Conservation (phyloP, 495 filamentous ascomycete genomes). For the Cenococcum geophilum region DNA sequence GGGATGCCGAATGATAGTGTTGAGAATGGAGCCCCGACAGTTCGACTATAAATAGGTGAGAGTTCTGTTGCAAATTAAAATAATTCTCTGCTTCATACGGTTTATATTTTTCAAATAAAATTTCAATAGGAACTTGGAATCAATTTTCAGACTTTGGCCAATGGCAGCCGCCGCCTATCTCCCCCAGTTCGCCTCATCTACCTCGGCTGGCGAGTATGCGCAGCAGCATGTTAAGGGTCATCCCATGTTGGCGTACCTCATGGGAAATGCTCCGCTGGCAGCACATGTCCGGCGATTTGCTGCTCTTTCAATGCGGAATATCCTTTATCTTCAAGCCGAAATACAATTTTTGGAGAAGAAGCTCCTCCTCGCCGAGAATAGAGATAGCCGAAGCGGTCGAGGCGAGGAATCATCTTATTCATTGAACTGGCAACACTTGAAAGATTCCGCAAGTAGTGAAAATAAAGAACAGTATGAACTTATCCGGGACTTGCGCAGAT, state of each 20-base stretch:
- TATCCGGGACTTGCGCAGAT: background rate
- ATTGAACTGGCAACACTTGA: background rate
- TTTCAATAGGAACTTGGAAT: no score
- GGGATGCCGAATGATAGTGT: no score
- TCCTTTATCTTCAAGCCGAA: background rate
- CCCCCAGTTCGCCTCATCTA: no score
- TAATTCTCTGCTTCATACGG: no score
- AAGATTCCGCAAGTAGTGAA: background rate
- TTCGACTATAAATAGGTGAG: no score
- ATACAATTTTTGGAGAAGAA: background rate
- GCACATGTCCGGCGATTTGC: background rate
- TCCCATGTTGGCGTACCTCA: background rate
- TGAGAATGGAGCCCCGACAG: no score
- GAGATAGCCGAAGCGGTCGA: background rate
- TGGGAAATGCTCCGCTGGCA: background rate
- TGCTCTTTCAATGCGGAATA: background rate
- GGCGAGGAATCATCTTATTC: background rate
- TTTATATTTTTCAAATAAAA: no score
- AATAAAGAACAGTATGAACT: background rate
- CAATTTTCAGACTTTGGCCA: no score
- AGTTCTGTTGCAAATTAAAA: no score
- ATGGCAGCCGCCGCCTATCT: no score
- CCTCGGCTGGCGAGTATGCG: background rate
- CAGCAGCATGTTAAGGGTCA: background rate
- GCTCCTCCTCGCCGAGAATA: background rate